Evolutionary conservation across 2,329 filamentous ascomycete species (phyloP).

Genomic region (Phyllosticta citriasiana): DNA sequence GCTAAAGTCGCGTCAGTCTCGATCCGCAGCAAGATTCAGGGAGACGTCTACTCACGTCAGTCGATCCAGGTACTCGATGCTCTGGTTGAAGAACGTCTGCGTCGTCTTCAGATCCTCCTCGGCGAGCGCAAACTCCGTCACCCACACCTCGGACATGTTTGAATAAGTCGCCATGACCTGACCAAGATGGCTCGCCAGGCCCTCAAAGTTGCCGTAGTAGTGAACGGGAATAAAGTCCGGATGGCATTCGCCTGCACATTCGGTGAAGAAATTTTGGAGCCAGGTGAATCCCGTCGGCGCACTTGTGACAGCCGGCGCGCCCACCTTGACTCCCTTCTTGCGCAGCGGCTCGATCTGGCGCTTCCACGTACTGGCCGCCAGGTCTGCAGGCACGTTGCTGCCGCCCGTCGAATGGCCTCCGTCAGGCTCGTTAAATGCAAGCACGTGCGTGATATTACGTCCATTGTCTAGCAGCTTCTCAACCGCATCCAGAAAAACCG

Average conservation of each 20-base stretch:
- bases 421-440: conserved; percentile 77
- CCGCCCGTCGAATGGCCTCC: conserved; percentile 47
- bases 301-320: conserved; percentile 61
- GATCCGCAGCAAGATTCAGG: neutral
- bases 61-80: conserved; percentile 56
- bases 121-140: conserved; percentile 63
- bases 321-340: conserved; percentile 54
- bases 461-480: conserved; percentile 39
- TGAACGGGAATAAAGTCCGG: conserved; percentile 44
- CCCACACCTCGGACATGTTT: conserved; percentile 53
- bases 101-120: conserved; percentile 47
- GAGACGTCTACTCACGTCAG: conserved; percentile 33
- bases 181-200: conserved; percentile 57
- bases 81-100: conserved; percentile 59
- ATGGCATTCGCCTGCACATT: conserved; percentile 40
- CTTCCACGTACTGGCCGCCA: conserved; percentile 61
- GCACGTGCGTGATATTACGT: conserved; percentile 52
- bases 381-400: conserved; percentile 47
- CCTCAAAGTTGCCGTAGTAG: conserved; percentile 56
- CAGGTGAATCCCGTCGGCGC: conserved; percentile 51
- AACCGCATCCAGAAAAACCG: conserved; percentile 52
- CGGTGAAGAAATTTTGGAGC: conserved; percentile 55
- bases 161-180: conserved; percentile 41
- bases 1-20: conserved; percentile 14
- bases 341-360: conserved; percentile 60